phyloP scores from a whole-genome alignment of 495 filamentous ascomycete species.

The Penicillium daleae region DNA sequence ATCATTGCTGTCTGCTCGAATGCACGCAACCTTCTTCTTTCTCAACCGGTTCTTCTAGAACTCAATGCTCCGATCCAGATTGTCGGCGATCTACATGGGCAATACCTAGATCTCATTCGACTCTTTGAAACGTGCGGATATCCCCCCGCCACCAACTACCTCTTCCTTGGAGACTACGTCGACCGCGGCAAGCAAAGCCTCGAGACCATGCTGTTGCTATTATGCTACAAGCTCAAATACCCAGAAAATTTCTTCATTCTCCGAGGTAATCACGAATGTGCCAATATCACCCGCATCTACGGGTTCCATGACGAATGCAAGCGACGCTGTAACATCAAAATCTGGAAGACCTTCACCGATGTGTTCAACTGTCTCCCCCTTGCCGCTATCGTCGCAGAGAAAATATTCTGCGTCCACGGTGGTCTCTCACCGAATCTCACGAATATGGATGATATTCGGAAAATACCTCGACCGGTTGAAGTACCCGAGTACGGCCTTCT shows the following conservation, averaged over 20 bases:
- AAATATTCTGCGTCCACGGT: constrained; percentile 11
- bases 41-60: constrained; percentile 3
- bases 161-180: constrained; percentile 10
- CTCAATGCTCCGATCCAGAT: constrained; percentile 10
- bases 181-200: constrained; percentile 10
- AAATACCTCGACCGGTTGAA: constrained; percentile 8
- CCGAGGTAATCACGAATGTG: constrained; percentile 10
- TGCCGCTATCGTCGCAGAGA: constrained; percentile 9
- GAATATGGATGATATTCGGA: constrained; percentile 12
- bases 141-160: constrained; percentile 4
- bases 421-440: constrained; percentile 9
- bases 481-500: constrained; percentile 12
- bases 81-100: constrained; percentile 10
- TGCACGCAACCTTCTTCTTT: constrained; percentile 3
- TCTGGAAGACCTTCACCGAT: constrained; percentile 11
- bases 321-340: constrained; percentile 10
- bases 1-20: constrained; percentile 6
- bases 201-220: constrained; percentile 4
- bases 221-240: constrained; percentile 13
- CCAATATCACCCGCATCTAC: constrained; percentile 12
- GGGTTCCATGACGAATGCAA: constrained; percentile 12
- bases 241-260: constrained; percentile 10
- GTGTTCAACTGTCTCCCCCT: constrained; percentile 10
- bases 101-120: constrained; percentile 4
- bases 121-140: constrained; percentile 6